Percentiles rank a stretch among this genome's conserved stretches.
Conservation (phyloP, 1,284 basidiomycete species). For the Ustilago trichophora region DNA sequence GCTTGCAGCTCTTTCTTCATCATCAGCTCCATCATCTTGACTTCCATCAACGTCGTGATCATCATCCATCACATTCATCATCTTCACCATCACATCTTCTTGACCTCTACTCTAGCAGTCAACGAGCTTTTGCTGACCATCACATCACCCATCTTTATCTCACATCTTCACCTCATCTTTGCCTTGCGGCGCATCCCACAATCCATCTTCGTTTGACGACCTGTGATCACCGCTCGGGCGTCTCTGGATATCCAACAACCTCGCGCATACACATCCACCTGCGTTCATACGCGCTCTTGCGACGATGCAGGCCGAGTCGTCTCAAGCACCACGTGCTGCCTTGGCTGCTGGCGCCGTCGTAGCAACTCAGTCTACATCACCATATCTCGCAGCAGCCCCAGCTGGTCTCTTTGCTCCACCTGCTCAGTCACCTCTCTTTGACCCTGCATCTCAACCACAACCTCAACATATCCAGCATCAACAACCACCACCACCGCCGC, state of each 20-base stretch:
- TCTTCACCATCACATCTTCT: not conserved
- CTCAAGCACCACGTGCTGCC: conserved; percentile 14
- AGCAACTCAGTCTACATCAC: conserved; percentile 17
- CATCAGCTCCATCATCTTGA: not conserved
- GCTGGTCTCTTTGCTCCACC: conserved; percentile 23
- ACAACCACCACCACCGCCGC: not conserved
- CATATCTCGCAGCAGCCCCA: conserved; percentile 30
- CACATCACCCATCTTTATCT: not conserved
- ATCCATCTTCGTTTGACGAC: not conserved
- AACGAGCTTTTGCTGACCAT: conserved; percentile 24
- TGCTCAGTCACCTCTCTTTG: conserved; percentile 12
- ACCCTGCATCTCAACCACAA: conserved; percentile 17
- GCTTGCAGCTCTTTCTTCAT: conserved; percentile 8
- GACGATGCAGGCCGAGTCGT: conserved; percentile 33
- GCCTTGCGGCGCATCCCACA: too few species aligned
- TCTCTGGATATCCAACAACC: not conserved
- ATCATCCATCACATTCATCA: not conserved
- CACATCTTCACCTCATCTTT: too few species aligned
- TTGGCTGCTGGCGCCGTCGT: conserved; percentile 6
- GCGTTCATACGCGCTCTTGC: not conserved
- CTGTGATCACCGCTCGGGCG: conserved; percentile 17
- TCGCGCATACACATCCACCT: not conserved
- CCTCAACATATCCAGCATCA: conserved; percentile 26
- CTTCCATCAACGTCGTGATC: not conserved
- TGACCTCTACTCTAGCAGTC: too few species aligned